A percentile compares a stretch with the other conserved stretches of the same genome.
Evolutionary conservation across 768 basidiomycete genomes (phyloP).

Genomic region (Vararia minispora): DNA sequence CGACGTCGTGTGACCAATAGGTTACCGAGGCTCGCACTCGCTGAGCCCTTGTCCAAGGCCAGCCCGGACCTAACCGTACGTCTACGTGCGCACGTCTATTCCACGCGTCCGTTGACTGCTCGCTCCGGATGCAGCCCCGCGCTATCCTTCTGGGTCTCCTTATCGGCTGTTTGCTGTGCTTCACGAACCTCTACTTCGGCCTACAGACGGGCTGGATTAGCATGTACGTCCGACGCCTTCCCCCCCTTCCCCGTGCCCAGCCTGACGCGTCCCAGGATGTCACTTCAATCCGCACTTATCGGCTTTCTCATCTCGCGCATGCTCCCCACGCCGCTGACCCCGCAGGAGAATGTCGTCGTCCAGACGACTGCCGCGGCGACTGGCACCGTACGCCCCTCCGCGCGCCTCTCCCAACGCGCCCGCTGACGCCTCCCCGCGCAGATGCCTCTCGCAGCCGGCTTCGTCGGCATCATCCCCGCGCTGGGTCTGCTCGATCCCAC

Average conservation of each 20-base stretch:
- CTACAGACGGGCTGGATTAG: slow-evolving; percentile 87
- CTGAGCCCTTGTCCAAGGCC: too few relatives aligned
- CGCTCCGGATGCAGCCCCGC: slow-evolving; percentile 19
- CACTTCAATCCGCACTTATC: slow-evolving; percentile 86
- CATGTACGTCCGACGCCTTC: slow-evolving; percentile 41
- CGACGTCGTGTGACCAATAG: too few relatives aligned
- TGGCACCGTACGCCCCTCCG: slow-evolving; percentile 36
- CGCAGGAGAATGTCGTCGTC: slow-evolving; percentile 88
- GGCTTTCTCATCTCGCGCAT: slow-evolving; percentile 79
- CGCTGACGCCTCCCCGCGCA: slow-evolving; percentile 10
- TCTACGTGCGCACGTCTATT: neutral
- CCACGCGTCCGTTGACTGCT: neutral
- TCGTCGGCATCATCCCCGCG: slow-evolving; percentile 92
- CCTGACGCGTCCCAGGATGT: slow-evolving; percentile 60
- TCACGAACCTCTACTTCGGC: slow-evolving; percentile 85
- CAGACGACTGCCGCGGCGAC: slow-evolving; percentile 96
- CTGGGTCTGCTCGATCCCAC: slow-evolving; percentile 64
- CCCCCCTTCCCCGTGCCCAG: slow-evolving; percentile 2
- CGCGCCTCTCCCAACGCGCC: neutral
- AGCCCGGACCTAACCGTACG: slow-evolving; percentile 13
- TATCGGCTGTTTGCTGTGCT: slow-evolving; percentile 82
- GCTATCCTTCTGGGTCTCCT: slow-evolving; percentile 71
- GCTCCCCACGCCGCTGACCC: slow-evolving; percentile 62
- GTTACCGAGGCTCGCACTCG: too few relatives aligned
- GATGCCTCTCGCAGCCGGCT: slow-evolving; percentile 81